phyloP scores from a whole-genome alignment of 331 rosid species.

The Phaseolus coccineus region DNA sequence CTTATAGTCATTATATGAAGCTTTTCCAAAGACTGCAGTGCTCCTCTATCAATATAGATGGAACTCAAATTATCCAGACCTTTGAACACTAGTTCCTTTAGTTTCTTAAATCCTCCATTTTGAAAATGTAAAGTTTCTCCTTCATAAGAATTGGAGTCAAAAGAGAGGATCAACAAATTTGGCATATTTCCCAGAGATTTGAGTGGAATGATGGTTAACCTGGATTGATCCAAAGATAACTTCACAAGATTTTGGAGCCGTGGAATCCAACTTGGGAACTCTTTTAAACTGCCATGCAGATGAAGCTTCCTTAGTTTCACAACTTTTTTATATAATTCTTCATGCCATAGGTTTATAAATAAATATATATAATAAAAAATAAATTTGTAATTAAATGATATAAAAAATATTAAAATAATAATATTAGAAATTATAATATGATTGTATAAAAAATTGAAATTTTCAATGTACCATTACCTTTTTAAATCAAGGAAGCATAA shows the following conservation, averaged over 20 bases:
- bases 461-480: too few relatives aligned
- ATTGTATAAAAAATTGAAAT: too few relatives aligned
- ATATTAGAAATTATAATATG: too few relatives aligned
- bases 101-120: neutral
- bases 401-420: too few relatives aligned
- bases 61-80: fast-evolving
- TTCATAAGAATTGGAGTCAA: fast-evolving
- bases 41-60: neutral
- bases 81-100: neutral
- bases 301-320: neutral
- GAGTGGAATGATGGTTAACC: neutral
- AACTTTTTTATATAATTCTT: too few relatives aligned
- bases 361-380: too few relatives aligned
- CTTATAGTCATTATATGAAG: fast-evolving
- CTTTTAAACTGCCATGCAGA: neutral
- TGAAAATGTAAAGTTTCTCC: neutral
- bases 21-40: neutral
- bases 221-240: neutral
- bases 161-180: neutral
- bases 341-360: too few relatives aligned
- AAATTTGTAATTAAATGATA: too few relatives aligned
- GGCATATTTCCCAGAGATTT: neutral
- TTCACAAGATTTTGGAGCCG: neutral
- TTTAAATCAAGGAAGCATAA: too few relatives aligned
- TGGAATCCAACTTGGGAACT: neutral